Evolutionary conservation across 441 rosid genomes (phyloP), one percentile per base, ranked within the genome.

Genomic region (Erodium chrysanthum): DNA sequence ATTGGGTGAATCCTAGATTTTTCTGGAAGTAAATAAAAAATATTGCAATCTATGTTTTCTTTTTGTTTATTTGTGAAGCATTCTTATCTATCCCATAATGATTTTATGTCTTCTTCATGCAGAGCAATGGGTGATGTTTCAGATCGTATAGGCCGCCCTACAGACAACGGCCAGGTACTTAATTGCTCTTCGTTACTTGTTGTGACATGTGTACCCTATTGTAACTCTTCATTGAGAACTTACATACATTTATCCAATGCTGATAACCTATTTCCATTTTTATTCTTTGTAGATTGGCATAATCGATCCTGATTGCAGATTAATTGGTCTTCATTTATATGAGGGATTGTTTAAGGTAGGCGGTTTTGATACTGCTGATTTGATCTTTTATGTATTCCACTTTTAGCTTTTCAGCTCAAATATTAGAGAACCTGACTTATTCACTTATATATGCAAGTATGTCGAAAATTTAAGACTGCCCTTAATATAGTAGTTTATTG

Each of bases 61-160:
- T 25, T 25, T 25, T 25, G 29, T 25, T 2, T 31, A 50, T 46
- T 73, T n/a, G 15, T 70, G 23, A 22, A n/a, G 22, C 29, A 17
- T n/a, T n/a, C 61, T 29, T 17, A 20, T 58, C 5, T 11, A 8
- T 12, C 6, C 63, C 12, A 21, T 31, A 58, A 58, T 22, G 63
- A 22, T 22, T 62, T 67, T 62, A 56, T 65, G 15, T 25, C 20
- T 6, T 50, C 72, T 18, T 68, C 14, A 1, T 83, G 72, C 72
- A 94, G 96, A 79, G 96, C 99, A 62, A 94, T 94, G 96, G 96
- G 99, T 65, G 97, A 91, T 87, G 94, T 94, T 65, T 91, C 96
- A 20, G 97, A 91, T 74, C 94, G 96, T 65, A 94, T 91, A 69
- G 96, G 96, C 68, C 94, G 96, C 63, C 96, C 97, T 27, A 89